A percentile compares a stretch with the other conserved stretches of the same genome.
Evolutionary conservation across 2,329 filamentous ascomycete species (phyloP).

Genomic region (Exophiala dermatitidis): DNA sequence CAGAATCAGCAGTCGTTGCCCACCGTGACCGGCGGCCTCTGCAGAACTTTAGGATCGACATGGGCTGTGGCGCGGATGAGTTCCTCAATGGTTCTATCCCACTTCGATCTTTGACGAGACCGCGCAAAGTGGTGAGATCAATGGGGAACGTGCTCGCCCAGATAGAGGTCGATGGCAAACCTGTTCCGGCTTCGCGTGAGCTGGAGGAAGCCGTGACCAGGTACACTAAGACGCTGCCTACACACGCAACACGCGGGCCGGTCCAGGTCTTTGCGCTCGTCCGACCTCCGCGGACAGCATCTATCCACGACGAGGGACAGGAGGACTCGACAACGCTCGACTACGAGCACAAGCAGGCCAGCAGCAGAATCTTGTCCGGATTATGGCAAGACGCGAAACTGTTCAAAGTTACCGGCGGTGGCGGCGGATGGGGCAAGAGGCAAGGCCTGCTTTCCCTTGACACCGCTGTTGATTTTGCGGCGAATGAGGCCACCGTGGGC

Average conservation of each 20-base stretch:
- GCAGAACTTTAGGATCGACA: slow-evolving; percentile 1
- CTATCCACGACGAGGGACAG: neutral
- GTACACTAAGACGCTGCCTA: slow-evolving; percentile 7
- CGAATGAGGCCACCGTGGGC: neutral
- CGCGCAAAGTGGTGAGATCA: slow-evolving; percentile 16
- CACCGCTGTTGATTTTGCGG: slow-evolving; percentile 12
- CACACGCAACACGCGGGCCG: slow-evolving; percentile 3
- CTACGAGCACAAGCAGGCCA: neutral
- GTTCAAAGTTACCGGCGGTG: slow-evolving; percentile 26
- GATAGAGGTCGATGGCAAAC: slow-evolving; percentile 17
- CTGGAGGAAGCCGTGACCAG: slow-evolving; percentile 21
- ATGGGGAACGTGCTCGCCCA: slow-evolving; percentile 27
- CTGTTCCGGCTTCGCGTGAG: slow-evolving; percentile 23
- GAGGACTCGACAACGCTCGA: neutral
- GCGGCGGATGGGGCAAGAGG: slow-evolving; percentile 27
- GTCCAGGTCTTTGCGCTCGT: slow-evolving; percentile 21
- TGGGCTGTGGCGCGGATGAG: neutral
- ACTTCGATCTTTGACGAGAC: slow-evolving; percentile 17
- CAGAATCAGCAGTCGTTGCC: neutral
- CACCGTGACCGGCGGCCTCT: slow-evolving; percentile 1
- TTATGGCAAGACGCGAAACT: slow-evolving; percentile 15
- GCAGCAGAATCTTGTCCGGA: neutral
- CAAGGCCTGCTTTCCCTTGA: slow-evolving; percentile 26
- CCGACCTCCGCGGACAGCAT: slow-evolving; percentile 1
- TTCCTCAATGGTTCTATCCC: slow-evolving; percentile 8